Percentiles rank a stretch among this genome's conserved stretches.
phyloP scores from a whole-genome alignment of 257 asterid genomes.

The Primulina tabacum region DNA sequence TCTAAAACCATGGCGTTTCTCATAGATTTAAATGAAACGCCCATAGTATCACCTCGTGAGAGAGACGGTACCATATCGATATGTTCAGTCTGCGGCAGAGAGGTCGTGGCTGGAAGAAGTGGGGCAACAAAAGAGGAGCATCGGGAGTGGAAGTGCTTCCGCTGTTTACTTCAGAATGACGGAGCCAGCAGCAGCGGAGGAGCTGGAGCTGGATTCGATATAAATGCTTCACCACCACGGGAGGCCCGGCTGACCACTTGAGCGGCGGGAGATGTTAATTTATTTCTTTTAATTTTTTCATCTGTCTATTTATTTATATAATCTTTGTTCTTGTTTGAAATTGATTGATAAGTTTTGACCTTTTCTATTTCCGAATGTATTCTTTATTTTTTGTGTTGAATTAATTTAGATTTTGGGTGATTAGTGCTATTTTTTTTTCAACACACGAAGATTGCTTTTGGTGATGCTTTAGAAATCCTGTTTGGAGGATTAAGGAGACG shows the following conservation, averaged over 20 bases:
- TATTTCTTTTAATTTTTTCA: too few species aligned
- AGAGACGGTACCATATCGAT: slow-evolving; percentile 35
- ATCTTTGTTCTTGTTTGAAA: not conserved
- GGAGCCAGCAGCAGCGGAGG: slow-evolving; percentile 19
- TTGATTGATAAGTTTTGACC: slow-evolving; percentile 9
- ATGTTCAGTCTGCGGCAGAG: slow-evolving; percentile 47
- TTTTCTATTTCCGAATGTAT: slow-evolving; percentile 16
- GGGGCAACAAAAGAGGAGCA: slow-evolving; percentile 35
- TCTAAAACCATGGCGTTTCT: slow-evolving; percentile 40
- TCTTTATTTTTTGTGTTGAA: not conserved
- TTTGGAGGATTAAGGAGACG: not conserved
- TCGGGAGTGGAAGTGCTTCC: slow-evolving; percentile 58
- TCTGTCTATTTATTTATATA: not conserved
- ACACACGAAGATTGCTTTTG: not conserved
- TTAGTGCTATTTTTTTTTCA: not conserved
- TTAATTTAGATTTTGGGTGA: not conserved
- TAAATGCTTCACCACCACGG: slow-evolving; percentile 66
- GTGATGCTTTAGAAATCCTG: slow-evolving; percentile 5
- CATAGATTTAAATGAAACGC: slow-evolving; percentile 75
- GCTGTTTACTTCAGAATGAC: slow-evolving; percentile 46
- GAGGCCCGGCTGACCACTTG: slow-evolving; percentile 37
- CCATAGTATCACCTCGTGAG: slow-evolving; percentile 64
- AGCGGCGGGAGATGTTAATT: not conserved
- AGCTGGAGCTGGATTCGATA: slow-evolving; percentile 45
- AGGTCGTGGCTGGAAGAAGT: slow-evolving; percentile 39